These are phyloP conservation scores for Aspergillus bombycis DNA, from an alignment of 2,329 filamentous ascomycete species.

Conservation along the genomic window DNA sequence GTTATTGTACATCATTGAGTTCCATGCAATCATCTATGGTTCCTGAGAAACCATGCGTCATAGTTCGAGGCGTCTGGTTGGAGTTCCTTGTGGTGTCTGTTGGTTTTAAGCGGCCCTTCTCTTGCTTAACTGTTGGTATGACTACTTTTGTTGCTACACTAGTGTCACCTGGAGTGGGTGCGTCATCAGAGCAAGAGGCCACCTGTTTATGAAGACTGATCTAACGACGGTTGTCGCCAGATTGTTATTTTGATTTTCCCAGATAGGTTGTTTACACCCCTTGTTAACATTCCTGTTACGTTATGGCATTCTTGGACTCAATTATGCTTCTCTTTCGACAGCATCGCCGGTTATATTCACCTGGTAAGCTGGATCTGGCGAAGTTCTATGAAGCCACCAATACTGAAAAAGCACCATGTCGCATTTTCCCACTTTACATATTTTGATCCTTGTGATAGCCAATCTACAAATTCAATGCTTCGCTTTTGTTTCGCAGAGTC, in stretches of 20 bases:
- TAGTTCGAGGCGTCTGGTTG: slow-evolving; percentile 16
- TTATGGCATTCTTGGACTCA: slow-evolving; percentile 14
- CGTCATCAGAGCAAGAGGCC: not conserved
- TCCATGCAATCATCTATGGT: not conserved
- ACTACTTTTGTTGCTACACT: slow-evolving; percentile 2
- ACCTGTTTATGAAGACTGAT: not conserved
- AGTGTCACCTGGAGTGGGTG: not conserved
- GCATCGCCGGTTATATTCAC: not conserved
- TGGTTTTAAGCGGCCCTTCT: not conserved
- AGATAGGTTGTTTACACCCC: slow-evolving; percentile 13
- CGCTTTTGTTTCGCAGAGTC: slow-evolving; percentile 19
- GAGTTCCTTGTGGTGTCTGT: slow-evolving; percentile 7
- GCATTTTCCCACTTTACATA: slow-evolving; percentile 23
- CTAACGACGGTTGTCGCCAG: not conserved
- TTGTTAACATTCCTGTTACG: slow-evolving; percentile 13
- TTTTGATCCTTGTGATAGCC: slow-evolving; percentile 23
- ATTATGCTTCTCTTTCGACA: not conserved
- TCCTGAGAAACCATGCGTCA: slow-evolving; percentile 11
- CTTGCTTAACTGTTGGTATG: not conserved
- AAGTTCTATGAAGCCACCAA: not conserved
- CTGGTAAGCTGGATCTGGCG: not conserved
- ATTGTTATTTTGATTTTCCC: not conserved
- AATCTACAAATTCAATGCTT: slow-evolving; percentile 22
- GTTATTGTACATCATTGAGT: slow-evolving; percentile 17
- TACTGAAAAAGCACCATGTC: slow-evolving; percentile 26